These are phyloP conservation scores for Venturia aucupariae DNA, from an alignment of 2,329 filamentous ascomycete species.

Conservation along the genomic window DNA sequence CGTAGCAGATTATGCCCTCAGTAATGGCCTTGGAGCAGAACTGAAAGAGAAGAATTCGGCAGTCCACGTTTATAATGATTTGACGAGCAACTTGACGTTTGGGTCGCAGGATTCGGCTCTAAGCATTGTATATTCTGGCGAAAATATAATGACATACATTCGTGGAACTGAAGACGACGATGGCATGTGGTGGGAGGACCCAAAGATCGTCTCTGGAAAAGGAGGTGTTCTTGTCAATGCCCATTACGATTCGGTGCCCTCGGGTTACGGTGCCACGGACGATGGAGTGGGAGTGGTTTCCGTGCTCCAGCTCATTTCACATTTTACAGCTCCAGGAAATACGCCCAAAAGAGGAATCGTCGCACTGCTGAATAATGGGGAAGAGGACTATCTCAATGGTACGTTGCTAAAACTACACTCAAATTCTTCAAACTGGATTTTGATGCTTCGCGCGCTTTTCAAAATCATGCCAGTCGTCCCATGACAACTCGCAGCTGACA, in stretches of 20 bases:
- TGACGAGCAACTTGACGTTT: constrained; percentile 67
- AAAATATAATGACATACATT: constrained; percentile 86
- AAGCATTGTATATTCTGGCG: constrained; percentile 79
- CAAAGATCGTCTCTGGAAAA: constrained; percentile 33
- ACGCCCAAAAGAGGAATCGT: constrained; percentile 74
- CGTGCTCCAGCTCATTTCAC: constrained; percentile 73
- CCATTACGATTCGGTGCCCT: constrained; percentile 89
- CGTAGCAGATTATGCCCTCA: constrained; percentile 21
- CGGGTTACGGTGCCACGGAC: constrained; percentile 87
- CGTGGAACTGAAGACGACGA: constrained; percentile 66
- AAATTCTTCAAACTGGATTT: background rate
- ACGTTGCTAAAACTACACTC: background rate
- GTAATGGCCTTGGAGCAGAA: background rate
- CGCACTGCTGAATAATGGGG: constrained; percentile 84
- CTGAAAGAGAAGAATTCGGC: constrained; percentile 11
- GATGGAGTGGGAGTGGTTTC: constrained; percentile 87
- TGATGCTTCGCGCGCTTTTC: background rate
- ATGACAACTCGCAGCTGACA: background rate
- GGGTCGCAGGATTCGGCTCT: constrained; percentile 38
- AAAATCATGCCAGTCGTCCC: background rate
- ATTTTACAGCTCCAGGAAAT: constrained; percentile 66
- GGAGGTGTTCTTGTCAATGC: constrained; percentile 88
- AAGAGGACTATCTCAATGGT: constrained; percentile 87
- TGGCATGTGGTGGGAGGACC: constrained; percentile 62
- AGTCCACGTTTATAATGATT: constrained; percentile 69